Conservation (phyloP, 768 basidiomycete genomes). For the Xerocomellus amylosporus region DNA sequence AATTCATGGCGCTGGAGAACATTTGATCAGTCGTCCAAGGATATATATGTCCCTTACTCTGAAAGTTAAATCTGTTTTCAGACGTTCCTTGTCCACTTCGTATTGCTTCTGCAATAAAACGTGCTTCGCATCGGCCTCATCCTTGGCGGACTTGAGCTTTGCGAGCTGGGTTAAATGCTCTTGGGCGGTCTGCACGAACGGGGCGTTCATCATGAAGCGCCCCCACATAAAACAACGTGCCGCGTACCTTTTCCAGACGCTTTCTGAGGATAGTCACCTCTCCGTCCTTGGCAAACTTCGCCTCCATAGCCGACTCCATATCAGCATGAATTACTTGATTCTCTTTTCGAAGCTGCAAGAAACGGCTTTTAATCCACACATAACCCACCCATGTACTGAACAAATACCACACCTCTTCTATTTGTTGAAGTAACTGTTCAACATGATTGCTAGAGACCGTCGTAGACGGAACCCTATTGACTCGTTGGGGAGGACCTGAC, state of each 20-base stretch:
- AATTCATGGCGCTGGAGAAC: slow-evolving; percentile 61
- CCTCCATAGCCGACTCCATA: slow-evolving; percentile 47
- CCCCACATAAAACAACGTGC: neutral
- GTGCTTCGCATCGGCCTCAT: slow-evolving; percentile 57
- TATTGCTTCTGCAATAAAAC: slow-evolving; percentile 55
- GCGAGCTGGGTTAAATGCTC: slow-evolving; percentile 56
- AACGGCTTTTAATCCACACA: slow-evolving; percentile 6
- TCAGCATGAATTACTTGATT: slow-evolving; percentile 46
- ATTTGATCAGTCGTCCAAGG: slow-evolving; percentile 11
- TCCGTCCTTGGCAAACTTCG: slow-evolving; percentile 60
- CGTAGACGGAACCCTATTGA: slow-evolving; percentile 4
- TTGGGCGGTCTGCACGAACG: slow-evolving; percentile 46
- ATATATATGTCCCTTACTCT: slow-evolving; percentile 45
- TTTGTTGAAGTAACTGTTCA: slow-evolving; percentile 31
- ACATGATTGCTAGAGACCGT: slow-evolving; percentile 1
- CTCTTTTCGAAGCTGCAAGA: slow-evolving; percentile 47
- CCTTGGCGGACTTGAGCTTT: slow-evolving; percentile 56
- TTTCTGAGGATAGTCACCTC: slow-evolving; percentile 67
- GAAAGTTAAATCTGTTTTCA: slow-evolving; percentile 68
- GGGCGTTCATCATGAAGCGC: neutral
- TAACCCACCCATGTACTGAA: slow-evolving; percentile 2
- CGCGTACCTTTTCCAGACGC: slow-evolving; percentile 60
- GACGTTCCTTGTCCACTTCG: slow-evolving; percentile 65
- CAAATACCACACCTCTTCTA: slow-evolving; percentile 46
- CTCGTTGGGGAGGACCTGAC: slow-evolving; percentile 10